phyloP scores from a whole-genome alignment of 257 asterid genomes.

The Scutellaria barbata region DNA sequence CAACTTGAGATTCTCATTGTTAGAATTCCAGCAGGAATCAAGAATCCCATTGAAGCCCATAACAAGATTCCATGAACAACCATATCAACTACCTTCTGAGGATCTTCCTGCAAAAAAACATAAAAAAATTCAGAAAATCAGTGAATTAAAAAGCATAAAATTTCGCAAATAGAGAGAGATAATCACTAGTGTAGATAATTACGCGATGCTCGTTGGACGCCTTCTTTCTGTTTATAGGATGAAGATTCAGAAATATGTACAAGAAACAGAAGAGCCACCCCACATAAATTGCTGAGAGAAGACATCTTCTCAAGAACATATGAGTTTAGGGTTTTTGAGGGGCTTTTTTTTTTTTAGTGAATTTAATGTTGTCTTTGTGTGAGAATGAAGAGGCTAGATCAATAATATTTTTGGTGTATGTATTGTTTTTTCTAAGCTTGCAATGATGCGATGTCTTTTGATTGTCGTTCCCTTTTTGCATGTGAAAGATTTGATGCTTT shows the following conservation, averaged over 20 bases:
- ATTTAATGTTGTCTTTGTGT: conserved; percentile 25
- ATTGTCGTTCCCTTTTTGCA: conserved; percentile 20
- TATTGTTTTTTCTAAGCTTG: conserved; percentile 20
- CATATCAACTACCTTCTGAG: conserved; percentile 52
- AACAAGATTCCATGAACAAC: conserved; percentile 70
- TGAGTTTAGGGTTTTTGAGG: neutral
- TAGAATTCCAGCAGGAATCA: conserved; percentile 77
- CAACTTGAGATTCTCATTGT: conserved; percentile 60
- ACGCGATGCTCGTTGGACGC: conserved; percentile 33
- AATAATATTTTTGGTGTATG: neutral
- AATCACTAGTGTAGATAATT: neutral
- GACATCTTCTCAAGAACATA: conserved; percentile 16
- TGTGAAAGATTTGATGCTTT: conserved; percentile 31
- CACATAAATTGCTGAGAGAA: conserved; percentile 21
- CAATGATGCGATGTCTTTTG: conserved; percentile 41
- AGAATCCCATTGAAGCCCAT: conserved; percentile 83
- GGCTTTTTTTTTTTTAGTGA: conserved; percentile 10
- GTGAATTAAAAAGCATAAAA: neutral
- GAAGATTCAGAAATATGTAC: conserved; percentile 40
- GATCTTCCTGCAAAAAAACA: conserved; percentile 50
- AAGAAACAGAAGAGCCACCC: conserved; percentile 36
- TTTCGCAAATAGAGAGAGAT: neutral
- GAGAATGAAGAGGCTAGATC: conserved; percentile 11
- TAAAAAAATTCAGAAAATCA: neutral
- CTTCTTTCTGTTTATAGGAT: conserved; percentile 31